Evolutionary conservation across 768 basidiomycete genomes (phyloP).

Genomic region (Tulasnella sp.): DNA sequence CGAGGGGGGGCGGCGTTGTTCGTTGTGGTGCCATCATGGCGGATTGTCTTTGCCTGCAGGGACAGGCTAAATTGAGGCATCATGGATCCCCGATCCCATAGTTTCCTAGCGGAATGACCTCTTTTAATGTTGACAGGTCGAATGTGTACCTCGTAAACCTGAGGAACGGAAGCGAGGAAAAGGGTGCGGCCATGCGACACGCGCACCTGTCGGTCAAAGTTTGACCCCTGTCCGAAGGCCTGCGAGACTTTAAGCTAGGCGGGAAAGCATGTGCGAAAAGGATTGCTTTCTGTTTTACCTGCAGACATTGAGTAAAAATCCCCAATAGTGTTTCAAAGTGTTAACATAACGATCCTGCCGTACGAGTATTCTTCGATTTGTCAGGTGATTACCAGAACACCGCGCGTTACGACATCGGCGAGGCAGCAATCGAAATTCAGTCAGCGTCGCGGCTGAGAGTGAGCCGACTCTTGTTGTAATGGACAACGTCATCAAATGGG

Average conservation of each 20-base stretch:
- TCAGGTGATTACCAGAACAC: background rate
- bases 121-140: background rate
- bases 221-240: background rate
- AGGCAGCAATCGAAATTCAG: background rate
- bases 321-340: background rate
- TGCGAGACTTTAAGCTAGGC: background rate
- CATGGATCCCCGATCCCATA: background rate
- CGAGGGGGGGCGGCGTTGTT: background rate
- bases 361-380: background rate
- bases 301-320: background rate
- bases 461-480: background rate
- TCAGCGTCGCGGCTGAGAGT: background rate
- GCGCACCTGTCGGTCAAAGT: background rate
- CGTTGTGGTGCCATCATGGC: background rate
- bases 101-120: background rate
- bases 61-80: background rate
- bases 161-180: background rate
- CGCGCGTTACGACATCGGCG: background rate
- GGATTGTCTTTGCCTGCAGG: background rate
- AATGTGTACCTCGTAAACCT: background rate
- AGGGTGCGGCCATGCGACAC: background rate
- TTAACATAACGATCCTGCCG: background rate
- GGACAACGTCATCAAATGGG: background rate
- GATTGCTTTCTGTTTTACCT: background rate
- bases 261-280: conserved; percentile 1